Evolutionary conservation across 140 eudicot genomes (phyloP).

Genomic region (Senecio squalidus): DNA sequence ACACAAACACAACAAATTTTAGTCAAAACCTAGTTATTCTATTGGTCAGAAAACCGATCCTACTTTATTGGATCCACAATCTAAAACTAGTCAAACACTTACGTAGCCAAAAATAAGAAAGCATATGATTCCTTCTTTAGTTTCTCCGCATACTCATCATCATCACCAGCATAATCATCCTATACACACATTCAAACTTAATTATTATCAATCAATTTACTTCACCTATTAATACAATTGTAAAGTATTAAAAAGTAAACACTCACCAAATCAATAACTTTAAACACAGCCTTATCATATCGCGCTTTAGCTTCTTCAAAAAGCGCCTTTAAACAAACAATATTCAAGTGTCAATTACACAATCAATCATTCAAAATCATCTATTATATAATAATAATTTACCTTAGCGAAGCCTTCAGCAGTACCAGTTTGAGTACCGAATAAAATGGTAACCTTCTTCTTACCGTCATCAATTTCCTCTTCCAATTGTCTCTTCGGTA

Average conservation of each 20-base stretch:
- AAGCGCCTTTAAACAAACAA: constrained; percentile 45
- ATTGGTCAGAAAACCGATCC: not conserved
- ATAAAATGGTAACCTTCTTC: constrained; percentile 72
- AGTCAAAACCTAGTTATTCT: not conserved
- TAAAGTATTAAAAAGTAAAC: not conserved
- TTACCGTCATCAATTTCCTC: constrained; percentile 71
- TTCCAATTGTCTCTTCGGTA: constrained; percentile 41
- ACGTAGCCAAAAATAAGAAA: constrained; percentile 93
- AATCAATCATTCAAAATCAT: no score
- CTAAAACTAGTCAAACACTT: constrained; percentile 12
- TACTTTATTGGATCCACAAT: not conserved
- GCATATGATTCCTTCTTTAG: constrained; percentile 72
- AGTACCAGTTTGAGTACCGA: constrained; percentile 94
- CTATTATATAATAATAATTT: constrained; percentile 12
- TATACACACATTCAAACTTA: constrained; percentile 1
- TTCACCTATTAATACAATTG: not conserved
- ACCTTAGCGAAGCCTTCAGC: constrained; percentile 99
- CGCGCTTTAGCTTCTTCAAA: constrained; percentile 88
- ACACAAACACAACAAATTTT: constrained; percentile 14
- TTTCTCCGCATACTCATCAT: constrained; percentile 76
- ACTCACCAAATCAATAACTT: constrained; percentile 85
- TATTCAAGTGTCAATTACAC: not conserved
- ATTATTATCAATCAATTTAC: not conserved
- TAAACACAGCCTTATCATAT: constrained; percentile 72
- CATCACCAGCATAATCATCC: constrained; percentile 99